A percentile compares a stretch with the other conserved stretches of the same genome.
These are phyloP conservation scores for Anethum foeniculum DNA, from an alignment of 140 eudicot species.

Conservation along the genomic window DNA sequence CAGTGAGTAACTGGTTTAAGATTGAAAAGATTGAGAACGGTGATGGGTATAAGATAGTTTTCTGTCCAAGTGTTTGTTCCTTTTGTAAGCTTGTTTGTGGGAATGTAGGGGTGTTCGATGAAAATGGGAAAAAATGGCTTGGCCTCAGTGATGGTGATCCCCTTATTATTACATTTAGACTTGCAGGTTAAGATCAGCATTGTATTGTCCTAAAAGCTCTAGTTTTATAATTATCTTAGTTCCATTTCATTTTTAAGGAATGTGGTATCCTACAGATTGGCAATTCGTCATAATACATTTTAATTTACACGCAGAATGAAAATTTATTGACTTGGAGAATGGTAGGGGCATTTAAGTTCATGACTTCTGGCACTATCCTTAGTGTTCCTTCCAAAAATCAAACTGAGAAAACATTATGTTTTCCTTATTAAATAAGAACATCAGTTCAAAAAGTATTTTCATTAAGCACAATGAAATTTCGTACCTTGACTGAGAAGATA, in stretches of 20 bases:
- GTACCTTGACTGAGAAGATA: not conserved
- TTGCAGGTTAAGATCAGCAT: not conserved
- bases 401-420: not conserved
- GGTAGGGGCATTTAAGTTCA: not conserved
- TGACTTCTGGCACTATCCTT: not conserved
- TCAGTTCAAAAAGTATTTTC: not conserved
- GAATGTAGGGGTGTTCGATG: constrained; percentile 56
- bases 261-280: not conserved
- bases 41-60: constrained; percentile 58
- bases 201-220: not conserved
- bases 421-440: not conserved
- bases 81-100: constrained; percentile 61
- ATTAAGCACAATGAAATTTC: not conserved
- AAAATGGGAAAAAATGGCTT: constrained; percentile 62
- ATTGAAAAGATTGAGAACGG: constrained; percentile 41
- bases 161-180: constrained; percentile 37
- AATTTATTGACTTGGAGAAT: not conserved
- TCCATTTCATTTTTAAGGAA: not conserved
- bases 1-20: constrained; percentile 65
- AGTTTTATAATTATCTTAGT: not conserved
- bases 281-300: not conserved
- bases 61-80: constrained; percentile 61
- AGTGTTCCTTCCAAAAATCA: not conserved
- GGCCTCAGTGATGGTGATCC: constrained; percentile 52
- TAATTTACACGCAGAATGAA: not conserved